These are phyloP conservation scores for Lagenaria siceraria DNA, from an alignment of 306 rosid species.

Conservation along the genomic window DNA sequence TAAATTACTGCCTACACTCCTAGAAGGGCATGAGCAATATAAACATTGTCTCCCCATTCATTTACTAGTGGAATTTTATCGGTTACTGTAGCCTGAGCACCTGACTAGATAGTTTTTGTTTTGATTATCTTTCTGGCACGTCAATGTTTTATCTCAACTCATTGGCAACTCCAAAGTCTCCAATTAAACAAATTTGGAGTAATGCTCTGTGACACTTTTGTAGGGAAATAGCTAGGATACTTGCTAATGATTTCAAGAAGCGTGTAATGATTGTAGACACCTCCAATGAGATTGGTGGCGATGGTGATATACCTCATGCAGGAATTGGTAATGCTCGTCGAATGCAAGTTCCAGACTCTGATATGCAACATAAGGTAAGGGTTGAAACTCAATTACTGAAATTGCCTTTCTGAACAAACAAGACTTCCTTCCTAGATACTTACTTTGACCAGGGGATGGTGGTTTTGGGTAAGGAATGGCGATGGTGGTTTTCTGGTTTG, in stretches of 20 bases:
- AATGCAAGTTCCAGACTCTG: constrained; percentile 89
- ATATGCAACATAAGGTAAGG: constrained; percentile 75
- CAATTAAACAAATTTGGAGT: not conserved
- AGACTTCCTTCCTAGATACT: not conserved
- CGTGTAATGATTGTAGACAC: constrained; percentile 99
- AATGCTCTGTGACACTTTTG: constrained; percentile 5
- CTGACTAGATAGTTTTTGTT: not conserved
- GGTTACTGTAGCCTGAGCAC: not conserved
- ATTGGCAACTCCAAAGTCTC: not conserved
- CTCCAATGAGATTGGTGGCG: constrained; percentile 97
- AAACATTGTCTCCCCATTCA: not conserved
- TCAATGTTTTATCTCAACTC: not conserved
- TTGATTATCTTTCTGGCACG: not conserved
- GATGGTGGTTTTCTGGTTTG: not conserved
- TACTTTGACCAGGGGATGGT: not conserved
- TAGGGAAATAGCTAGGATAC: constrained; percentile 90
- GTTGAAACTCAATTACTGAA: constrained; percentile 5
- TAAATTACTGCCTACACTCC: not conserved
- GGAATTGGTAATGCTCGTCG: constrained; percentile 94
- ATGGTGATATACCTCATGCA: constrained; percentile 93
- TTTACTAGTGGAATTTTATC: not conserved
- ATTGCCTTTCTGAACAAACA: not conserved
- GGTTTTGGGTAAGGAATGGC: not conserved
- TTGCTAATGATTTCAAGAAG: constrained; percentile 82
- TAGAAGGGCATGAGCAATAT: not conserved